phyloP scores from a whole-genome alignment of 768 basidiomycete genomes.

The Amanita rubescens region DNA sequence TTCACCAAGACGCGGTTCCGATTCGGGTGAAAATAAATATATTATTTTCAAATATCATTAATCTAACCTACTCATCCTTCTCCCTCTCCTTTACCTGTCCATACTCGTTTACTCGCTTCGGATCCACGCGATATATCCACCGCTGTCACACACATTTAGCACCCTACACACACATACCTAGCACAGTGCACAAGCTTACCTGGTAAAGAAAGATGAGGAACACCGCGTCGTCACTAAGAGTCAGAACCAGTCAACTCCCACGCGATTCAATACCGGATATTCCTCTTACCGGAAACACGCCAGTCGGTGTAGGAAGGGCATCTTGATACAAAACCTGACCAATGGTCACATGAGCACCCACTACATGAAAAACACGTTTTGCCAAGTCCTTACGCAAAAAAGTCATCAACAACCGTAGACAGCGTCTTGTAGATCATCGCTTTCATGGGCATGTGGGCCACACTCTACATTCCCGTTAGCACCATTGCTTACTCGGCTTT shows the following conservation, averaged over 20 bases:
- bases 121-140: conserved; percentile 97
- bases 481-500: neutral
- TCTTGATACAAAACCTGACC: conserved; percentile 90
- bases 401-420: conserved; percentile 86
- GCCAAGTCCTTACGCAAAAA: conserved; percentile 63
- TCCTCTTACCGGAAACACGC: conserved; percentile 63
- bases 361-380: neutral
- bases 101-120: conserved; percentile 92
- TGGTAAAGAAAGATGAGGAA: conserved; percentile 92
- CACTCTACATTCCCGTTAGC: conserved; percentile 47
- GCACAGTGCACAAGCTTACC: conserved; percentile 41
- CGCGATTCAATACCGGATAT: conserved; percentile 15
- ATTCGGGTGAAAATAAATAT: conserved; percentile 22
- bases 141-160: conserved; percentile 43
- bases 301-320: conserved; percentile 91
- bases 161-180: neutral
- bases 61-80: conserved; percentile 47
- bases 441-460: conserved; percentile 98
- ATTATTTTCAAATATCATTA: neutral
- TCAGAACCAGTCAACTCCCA: conserved; percentile 14
- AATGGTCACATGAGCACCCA: conserved; percentile 11
- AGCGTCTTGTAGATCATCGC: conserved; percentile 95
- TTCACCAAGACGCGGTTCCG: conserved; percentile 27
- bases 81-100: conserved; percentile 72
- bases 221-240: conserved; percentile 69